These are phyloP conservation scores for Suhomyces prunicola DNA, from an alignment of 805 yeast genomes.

Conservation along the genomic window DNA sequence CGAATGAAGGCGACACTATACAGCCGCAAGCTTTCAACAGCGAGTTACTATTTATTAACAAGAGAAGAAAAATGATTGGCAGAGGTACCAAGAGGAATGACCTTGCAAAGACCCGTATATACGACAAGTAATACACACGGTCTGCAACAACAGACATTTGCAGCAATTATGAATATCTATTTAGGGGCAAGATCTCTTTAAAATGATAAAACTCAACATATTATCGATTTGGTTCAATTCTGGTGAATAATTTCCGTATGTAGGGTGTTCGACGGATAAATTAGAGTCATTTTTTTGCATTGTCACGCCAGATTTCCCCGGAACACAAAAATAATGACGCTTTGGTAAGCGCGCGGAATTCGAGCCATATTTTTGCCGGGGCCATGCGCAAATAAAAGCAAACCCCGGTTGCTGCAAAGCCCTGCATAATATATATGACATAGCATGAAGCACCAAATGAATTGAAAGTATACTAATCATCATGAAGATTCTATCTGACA, in stretches of 20 bases:
- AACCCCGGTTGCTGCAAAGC: not conserved
- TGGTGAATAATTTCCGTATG: too few species aligned
- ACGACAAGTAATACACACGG: not conserved
- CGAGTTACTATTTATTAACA: conserved; percentile 52
- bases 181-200: too few species aligned
- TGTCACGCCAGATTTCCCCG: not conserved
- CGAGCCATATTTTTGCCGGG: not conserved
- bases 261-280: too few species aligned
- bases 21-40: conserved; percentile 27
- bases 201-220: too few species aligned
- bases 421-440: not conserved
- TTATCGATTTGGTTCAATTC: too few species aligned
- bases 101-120: not conserved
- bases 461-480: not conserved
- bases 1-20: conserved; percentile 10
- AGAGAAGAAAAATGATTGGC: conserved; percentile 35
- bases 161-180: too few species aligned
- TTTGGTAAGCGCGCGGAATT: not conserved
- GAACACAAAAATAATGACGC: not conserved
- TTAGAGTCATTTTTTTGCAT: not conserved
- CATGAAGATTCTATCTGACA: conserved; percentile 37
- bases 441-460: not conserved
- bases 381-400: not conserved
- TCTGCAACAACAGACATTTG: too few species aligned
- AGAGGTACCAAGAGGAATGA: conserved; percentile 1